Evolutionary conservation across 495 filamentous ascomycete species (phyloP), one percentile per base, ranked within the genome.

Genomic region (Parathielavia hyrcaniae): DNA sequence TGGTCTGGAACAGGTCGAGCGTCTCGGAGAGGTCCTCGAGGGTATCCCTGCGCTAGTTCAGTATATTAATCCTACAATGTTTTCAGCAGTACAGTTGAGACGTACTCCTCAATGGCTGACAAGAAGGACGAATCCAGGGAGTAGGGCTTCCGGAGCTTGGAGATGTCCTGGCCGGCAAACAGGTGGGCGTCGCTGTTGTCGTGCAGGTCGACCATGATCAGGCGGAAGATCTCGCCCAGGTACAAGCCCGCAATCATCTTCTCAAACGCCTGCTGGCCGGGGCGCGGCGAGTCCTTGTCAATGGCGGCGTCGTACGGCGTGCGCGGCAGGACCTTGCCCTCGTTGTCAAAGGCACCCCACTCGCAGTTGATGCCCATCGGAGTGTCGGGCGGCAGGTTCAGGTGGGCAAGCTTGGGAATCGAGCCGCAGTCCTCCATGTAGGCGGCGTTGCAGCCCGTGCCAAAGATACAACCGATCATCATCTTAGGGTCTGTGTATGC

Each of bases 351-450:
- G 50, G 93, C 95, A 49, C 93, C 93, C 80, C 91, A 98, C 74
- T 98, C 93, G 78, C 93, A 98, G 79, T 98, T 98, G 76, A 98
- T 98, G 45, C 91, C 93, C 74, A 98, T 92, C 48, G 89, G 90
- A 69, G 86, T 86, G 55, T 91, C 84, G 1, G 91, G 81, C 40
- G 90, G 88, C n/a, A 98, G 81, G 59, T 92, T 91, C 80, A 95
- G 81, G 77, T 97, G 87, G 11, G 87, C 91, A 44, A 98, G 81
- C 78, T 98, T 98, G 61, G 92, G 92, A 41, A 97, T 84, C 2
- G 87, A 90, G 39, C 91, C 92, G 58, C 82, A 86, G 67, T 92
- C 76, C 72, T 98, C 93, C 87, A 98, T 95, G 75, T 98, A 98
- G 38, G 93, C 93, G 52, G 93, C 95, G 69, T 98, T 98, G 71